These are phyloP conservation scores for Fusarium proliferatum DNA, from an alignment of 2,329 filamentous ascomycete species.

Conservation along the genomic window DNA sequence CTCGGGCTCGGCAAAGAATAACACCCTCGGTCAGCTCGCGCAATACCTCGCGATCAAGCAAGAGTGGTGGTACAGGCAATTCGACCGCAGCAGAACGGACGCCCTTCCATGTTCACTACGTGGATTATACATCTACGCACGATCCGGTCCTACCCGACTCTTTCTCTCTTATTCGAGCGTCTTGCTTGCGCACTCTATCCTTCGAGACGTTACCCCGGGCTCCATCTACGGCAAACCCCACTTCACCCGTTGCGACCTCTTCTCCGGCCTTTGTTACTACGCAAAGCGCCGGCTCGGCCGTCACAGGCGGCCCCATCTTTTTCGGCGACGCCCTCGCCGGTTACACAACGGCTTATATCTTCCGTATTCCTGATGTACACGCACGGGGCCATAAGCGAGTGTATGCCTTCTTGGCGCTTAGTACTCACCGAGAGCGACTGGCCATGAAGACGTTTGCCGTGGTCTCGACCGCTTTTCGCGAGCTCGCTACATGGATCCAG, in stretches of 20 bases:
- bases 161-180: constrained; percentile 74
- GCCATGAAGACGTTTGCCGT: constrained; percentile 75
- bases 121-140: constrained; percentile 76
- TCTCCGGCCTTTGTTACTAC: constrained; percentile 66
- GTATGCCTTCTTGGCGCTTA: constrained; percentile 74
- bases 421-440: constrained; percentile 71
- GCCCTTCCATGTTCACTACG: constrained; percentile 69
- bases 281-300: constrained; percentile 63
- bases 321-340: constrained; percentile 73
- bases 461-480: constrained; percentile 70
- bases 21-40: constrained; percentile 58
- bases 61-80: constrained; percentile 56
- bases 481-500: constrained; percentile 74
- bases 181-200: constrained; percentile 73
- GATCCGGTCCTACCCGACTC: constrained; percentile 70
- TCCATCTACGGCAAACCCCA: constrained; percentile 56
- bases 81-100: constrained; percentile 60
- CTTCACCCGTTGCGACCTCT: constrained; percentile 50
- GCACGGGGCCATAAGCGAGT: constrained; percentile 76
- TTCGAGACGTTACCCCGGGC: constrained; percentile 73
- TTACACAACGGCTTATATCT: constrained; percentile 77
- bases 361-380: constrained; percentile 75
- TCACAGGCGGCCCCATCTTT: constrained; percentile 74
- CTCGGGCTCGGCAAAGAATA: constrained; percentile 54
- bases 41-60: constrained; percentile 64